Percentiles rank a stretch among this genome's conserved stretches.
Evolutionary conservation across 1,284 basidiomycete species (phyloP).

Genomic region (Apiotrichum veenhuisii): DNA sequence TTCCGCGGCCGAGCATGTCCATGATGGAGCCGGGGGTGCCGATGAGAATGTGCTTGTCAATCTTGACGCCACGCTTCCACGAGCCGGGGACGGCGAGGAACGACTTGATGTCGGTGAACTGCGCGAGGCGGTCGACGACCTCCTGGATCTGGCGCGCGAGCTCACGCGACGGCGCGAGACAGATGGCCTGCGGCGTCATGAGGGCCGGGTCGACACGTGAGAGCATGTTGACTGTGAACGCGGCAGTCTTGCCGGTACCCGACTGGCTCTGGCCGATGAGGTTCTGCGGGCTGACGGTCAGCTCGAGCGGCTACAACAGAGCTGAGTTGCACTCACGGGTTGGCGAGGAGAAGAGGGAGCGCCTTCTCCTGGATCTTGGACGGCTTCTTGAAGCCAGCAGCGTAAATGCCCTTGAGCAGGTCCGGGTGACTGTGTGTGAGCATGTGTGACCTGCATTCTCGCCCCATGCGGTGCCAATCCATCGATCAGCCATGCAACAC

Average conservation of each 20-base stretch:
- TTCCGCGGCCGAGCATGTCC: slow-evolving; percentile 62
- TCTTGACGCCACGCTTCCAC: slow-evolving; percentile 50
- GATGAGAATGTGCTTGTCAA: slow-evolving; percentile 87
- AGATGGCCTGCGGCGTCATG: slow-evolving; percentile 86
- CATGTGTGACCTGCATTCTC: not conserved
- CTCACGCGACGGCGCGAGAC: slow-evolving; percentile 91
- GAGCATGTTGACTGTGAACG: slow-evolving; percentile 96
- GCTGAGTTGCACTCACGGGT: slow-evolving; percentile 65
- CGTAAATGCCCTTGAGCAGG: slow-evolving; percentile 92
- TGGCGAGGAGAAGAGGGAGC: slow-evolving; percentile 80
- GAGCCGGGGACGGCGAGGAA: slow-evolving; percentile 92
- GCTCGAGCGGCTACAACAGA: not conserved
- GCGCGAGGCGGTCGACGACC: slow-evolving; percentile 89
- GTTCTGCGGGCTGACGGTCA: slow-evolving; percentile 70
- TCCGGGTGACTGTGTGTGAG: slow-evolving; percentile 65
- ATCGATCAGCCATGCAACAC: not conserved
- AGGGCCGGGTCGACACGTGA: slow-evolving; percentile 83
- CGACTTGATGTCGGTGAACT: slow-evolving; percentile 87
- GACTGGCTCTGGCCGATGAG: slow-evolving; percentile 99
- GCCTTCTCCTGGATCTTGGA: slow-evolving; percentile 99
- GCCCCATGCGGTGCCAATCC: not conserved
- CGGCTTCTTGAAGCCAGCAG: slow-evolving; percentile 94
- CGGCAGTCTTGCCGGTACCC: slow-evolving; percentile 98
- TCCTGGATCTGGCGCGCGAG: slow-evolving; percentile 97
- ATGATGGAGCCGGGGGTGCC: slow-evolving; percentile 95